A percentile compares a stretch with the other conserved stretches of the same genome.
Evolutionary conservation across 1,139 yeast species (phyloP).

Genomic region (Pichia cactophila): DNA sequence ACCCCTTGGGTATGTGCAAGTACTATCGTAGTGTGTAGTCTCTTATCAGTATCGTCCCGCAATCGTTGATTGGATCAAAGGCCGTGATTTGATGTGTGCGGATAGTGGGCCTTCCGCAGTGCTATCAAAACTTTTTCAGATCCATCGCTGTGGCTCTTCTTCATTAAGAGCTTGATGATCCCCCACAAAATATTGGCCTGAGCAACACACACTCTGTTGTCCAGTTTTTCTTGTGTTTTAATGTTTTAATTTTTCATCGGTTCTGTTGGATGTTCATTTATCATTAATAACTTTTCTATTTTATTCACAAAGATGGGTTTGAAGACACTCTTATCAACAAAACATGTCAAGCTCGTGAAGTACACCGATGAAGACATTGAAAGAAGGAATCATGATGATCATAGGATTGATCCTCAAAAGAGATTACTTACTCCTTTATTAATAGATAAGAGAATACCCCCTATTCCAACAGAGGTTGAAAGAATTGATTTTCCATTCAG

Average conservation of each 20-base stretch:
- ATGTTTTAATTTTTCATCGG: neutral
- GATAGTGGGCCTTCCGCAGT: too few species aligned
- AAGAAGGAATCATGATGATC: slow-evolving; percentile 13
- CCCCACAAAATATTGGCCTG: too few species aligned
- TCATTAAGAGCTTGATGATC: too few species aligned
- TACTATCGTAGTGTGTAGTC: neutral
- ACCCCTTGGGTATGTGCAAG: neutral
- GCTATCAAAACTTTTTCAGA: too few species aligned
- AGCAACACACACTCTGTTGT: too few species aligned
- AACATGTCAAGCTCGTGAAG: neutral
- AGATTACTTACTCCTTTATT: slow-evolving; percentile 22
- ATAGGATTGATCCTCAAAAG: slow-evolving; percentile 18
- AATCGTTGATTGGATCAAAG: too few species aligned
- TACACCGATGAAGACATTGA: slow-evolving; percentile 17
- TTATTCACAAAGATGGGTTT: neutral
- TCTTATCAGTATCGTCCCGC: too few species aligned
- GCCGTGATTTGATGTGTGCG: too few species aligned
- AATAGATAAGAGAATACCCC: slow-evolving; percentile 20
- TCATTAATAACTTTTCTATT: too few species aligned
- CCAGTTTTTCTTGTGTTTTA: too few species aligned
- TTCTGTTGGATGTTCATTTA: neutral
- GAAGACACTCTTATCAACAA: slow-evolving; percentile 6
- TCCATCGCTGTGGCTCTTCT: too few species aligned
- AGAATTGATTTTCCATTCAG: slow-evolving; percentile 38
- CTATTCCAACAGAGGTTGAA: slow-evolving; percentile 43